phyloP scores from a whole-genome alignment of 768 basidiomycete species.

The Panaeolus papilionaceus region DNA sequence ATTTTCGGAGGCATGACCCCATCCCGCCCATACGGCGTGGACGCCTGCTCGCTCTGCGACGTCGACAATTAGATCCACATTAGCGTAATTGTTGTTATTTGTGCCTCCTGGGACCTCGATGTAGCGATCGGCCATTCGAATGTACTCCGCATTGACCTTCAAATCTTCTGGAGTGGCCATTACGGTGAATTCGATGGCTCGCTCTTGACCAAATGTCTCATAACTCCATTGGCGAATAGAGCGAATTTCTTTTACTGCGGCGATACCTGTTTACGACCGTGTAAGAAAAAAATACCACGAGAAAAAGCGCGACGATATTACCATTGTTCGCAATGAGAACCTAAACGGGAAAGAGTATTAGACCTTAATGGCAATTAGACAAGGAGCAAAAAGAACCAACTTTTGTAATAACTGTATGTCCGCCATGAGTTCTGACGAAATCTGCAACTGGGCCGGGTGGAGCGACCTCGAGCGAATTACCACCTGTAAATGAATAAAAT shows the following conservation, averaged over 20 bases:
- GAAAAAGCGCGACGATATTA: conserved; percentile 31
- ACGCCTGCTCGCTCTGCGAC: conserved; percentile 97
- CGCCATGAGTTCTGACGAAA: conserved; percentile 90
- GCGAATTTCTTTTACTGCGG: conserved; percentile 98
- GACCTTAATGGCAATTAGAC: conserved; percentile 10
- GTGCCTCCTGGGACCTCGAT: conserved; percentile 98
- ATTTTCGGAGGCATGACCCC: conserved; percentile 99
- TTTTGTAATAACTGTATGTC: conserved; percentile 99
- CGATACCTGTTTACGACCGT: conserved; percentile 72
- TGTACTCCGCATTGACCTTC: conserved; percentile 99
- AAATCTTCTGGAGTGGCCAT: conserved; percentile 99
- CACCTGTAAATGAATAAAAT: conserved; percentile 60
- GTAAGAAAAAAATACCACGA: conserved; percentile 28
- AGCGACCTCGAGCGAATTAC: conserved; percentile 89
- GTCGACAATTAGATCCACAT: conserved; percentile 98
- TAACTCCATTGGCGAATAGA: conserved; percentile 99
- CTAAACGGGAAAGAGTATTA: conserved; percentile 44
- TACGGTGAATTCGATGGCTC: conserved; percentile 97
- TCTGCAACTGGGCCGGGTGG: conserved; percentile 80
- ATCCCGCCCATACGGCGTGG: conserved; percentile 99
- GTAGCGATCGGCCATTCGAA: conserved; percentile 99
- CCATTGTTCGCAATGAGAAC: conserved; percentile 99
- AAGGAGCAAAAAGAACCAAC: conserved; percentile 49
- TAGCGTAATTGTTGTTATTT: conserved; percentile 99
- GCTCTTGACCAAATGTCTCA: conserved; percentile 97